These are phyloP conservation scores for Maudiozyma bulderi DNA, from an alignment of 805 yeast genomes.

Conservation along the genomic window DNA sequence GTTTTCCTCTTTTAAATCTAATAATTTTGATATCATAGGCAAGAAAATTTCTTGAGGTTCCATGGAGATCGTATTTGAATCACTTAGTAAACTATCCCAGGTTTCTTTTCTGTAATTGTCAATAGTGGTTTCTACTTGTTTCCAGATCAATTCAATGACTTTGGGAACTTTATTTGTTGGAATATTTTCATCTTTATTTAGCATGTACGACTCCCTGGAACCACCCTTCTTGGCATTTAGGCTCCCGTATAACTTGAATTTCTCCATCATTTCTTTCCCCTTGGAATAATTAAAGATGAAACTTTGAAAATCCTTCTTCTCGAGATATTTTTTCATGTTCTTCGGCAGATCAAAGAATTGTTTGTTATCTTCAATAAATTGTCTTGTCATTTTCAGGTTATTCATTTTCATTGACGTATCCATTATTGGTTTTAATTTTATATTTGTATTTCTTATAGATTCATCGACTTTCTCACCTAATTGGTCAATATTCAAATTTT, in stretches of 20 bases:
- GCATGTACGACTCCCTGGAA: background rate
- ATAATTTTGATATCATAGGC: conserved; percentile 41
- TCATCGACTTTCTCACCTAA: conserved; percentile 36
- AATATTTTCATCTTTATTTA: conserved; percentile 23
- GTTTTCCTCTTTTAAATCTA: conserved; percentile 53
- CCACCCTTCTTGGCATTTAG: background rate
- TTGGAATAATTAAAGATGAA: conserved; percentile 48
- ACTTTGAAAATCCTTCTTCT: conserved; percentile 45
- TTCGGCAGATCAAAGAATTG: conserved; percentile 51
- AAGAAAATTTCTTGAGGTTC: conserved; percentile 28
- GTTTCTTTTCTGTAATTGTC: conserved; percentile 42
- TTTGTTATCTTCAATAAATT: conserved; percentile 43
- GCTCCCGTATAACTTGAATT: conserved; percentile 5
- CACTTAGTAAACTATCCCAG: conserved; percentile 39
- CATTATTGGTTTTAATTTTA: conserved; percentile 50
- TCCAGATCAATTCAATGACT: conserved; percentile 46
- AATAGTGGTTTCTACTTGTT: conserved; percentile 44
- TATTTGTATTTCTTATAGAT: conserved; percentile 44
- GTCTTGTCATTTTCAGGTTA: conserved; percentile 40
- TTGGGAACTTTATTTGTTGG: conserved; percentile 8
- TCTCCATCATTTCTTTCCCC: conserved; percentile 31
- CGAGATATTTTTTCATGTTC: conserved; percentile 34
- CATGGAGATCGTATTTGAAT: conserved; percentile 7
- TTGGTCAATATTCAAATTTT: conserved; percentile 27
- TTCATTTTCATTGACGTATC: conserved; percentile 40